Base-by-base conservation (phyloP, 805 yeast genomes). In the Zygosaccharomyces bisporus region DNA sequence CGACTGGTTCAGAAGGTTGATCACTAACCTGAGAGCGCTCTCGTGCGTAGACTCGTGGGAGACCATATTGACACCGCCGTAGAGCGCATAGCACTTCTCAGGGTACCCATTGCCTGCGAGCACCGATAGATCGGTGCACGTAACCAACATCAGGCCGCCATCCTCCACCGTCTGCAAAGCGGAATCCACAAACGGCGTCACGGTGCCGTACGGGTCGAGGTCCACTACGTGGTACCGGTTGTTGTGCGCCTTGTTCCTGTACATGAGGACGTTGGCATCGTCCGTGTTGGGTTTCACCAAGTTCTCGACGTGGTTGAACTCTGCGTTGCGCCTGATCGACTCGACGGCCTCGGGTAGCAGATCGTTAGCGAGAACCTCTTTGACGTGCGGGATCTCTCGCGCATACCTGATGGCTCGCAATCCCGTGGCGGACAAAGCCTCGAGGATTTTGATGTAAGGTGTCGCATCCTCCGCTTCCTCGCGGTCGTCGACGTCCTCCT, bases 121-220 rank as follows among this genome's bases (percentile, higher is more conserved):
- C 1, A 93, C 96, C 0, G 95, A 95, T 12, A 95, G 75, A 68
- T 93, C 99, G 0, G 99, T 93, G 64, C 99, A 93, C 0, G 99
- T 93, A 3, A 93, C 91, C 40, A 93, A 69, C 52, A 93, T 66
- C 34, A 93, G 58, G 1, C 98, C 99, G 44, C 83, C 90, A 53
- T 90, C 89, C 39, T 76, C 77, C n/a, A 90, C 76, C 24, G 83
- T 71, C 57, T 88, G 95, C 24, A 93, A 71, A 0, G 98, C 97
- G 24, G 93, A 80, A 63, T 93, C 99, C 21, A 93, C 74, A 61
- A 93, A 93, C 6, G 99, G 99, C 0, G 96, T 79, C 0, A 96
- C 99, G 0, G 97, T 84, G 23, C 99, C 99, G 61, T 93, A 93
- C 0, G 99, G 99, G 65, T 93, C 99, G 41, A 93, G 73, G 66